Base-by-base conservation (phyloP, 192 early-diverging fungal genomes). In the Chytriomyces sp. region DNA sequence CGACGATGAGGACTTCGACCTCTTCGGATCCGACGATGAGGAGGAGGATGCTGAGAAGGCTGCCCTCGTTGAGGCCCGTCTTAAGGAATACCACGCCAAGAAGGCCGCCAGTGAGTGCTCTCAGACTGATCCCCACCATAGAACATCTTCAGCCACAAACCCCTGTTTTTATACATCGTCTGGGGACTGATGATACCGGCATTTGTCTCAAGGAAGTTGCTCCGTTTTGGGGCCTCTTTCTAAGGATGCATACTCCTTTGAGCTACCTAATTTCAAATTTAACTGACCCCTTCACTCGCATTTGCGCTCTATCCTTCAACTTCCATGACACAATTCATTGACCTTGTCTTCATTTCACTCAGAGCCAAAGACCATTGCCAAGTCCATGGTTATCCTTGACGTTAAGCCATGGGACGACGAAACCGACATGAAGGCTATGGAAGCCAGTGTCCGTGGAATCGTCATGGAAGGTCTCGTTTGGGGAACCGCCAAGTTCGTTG, bases 331-430 rank as follows among this genome's bases (percentile, higher is more conserved):
- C 64, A 26, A 10, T 20, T 20, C 1, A 72, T 78, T 26, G 11
- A 76, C 5, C 26, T 7, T 7, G 0, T 69, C 61, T 62, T 47
- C 43, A 23, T 9, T 57, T 26, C 1, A 20, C 5, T n/a, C 61
- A 81, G 83, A 83, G 88, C 94, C 95, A 73, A 91, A 91, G 83
- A 85, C 89, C 67, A 89, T 89, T 78, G 96, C 95, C 86, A 98
- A 98, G 91, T 95, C 96, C 81, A 90, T 93, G 86, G 84, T 96
- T 80, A 90, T 91, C 81, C 90, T 96, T 46, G 97, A 98, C 76
- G 91, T 98, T 82, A 98, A 98, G 93, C 95, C 96, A 67, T 98
- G 97, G 97, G 97, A 97, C 84, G 94, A 96, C 86, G 96, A 97
- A 77, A 98, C 96, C 11, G 80, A 84, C 72, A 92, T 97, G 89